A percentile compares a stretch with the other conserved stretches of the same genome.
phyloP scores from a whole-genome alignment of 2,329 filamentous ascomycete species.

The Phialophora tarda region DNA sequence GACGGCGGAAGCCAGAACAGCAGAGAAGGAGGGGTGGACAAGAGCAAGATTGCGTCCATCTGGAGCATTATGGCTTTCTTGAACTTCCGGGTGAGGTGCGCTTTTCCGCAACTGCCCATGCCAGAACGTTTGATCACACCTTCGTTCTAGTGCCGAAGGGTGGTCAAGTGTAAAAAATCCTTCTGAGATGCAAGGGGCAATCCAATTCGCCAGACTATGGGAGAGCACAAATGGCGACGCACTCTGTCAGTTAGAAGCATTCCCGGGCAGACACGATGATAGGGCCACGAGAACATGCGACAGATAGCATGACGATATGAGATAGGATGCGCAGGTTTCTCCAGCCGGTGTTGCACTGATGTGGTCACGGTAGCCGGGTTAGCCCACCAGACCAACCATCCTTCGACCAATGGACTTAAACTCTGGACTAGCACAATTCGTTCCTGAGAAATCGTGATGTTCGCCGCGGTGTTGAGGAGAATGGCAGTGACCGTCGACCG shows the following conservation, averaged over 20 bases:
- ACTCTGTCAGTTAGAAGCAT: neutral
- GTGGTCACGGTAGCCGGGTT: constrained; percentile 4
- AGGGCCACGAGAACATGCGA: constrained; percentile 12
- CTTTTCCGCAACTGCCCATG: constrained; percentile 11
- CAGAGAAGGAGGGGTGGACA: neutral
- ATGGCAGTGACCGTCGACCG: neutral
- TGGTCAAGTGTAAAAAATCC: constrained; percentile 1
- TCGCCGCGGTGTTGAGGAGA: constrained; percentile 7
- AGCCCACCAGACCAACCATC: neutral
- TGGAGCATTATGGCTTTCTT: neutral
- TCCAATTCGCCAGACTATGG: constrained; percentile 9
- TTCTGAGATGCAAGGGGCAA: neutral
- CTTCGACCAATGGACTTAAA: neutral
- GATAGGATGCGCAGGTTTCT: constrained; percentile 19
- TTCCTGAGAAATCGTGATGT: neutral
- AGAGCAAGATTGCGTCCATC: neutral
- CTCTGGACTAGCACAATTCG: neutral
- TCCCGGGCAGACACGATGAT: neutral
- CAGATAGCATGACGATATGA: constrained; percentile 20
- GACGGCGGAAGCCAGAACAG: neutral
- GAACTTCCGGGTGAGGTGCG: neutral
- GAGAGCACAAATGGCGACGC: neutral
- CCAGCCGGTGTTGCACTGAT: constrained; percentile 2
- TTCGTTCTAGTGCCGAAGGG: constrained; percentile 1
- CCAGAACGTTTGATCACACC: constrained; percentile 12